Base-by-base conservation (phyloP, 2,329 filamentous ascomycete genomes). In the Septoria petroselini region DNA sequence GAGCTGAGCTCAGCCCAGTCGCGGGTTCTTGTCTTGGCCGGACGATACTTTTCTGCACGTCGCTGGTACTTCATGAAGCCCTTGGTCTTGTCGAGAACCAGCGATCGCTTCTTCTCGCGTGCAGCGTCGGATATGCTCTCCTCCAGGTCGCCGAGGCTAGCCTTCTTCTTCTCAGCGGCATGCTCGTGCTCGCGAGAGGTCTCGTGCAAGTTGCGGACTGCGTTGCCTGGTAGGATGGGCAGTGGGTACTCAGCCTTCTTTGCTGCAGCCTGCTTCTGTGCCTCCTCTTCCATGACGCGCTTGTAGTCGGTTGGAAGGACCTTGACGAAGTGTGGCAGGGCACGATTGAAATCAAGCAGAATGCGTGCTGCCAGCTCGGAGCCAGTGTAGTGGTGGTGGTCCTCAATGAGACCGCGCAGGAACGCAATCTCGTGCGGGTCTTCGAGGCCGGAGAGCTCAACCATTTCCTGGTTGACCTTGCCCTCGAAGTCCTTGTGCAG, bases 1-100 rank as follows among this genome's bases (percentile, higher is more conserved):
- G 82, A 82, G 52, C 85, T 93, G 39, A 97, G 80, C 73, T 97
- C 91, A 33, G 86, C 86, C 91, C 91, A 97, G 67, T 97, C 91
- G 68, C 91, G 89, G 55, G 84, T 90, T 62, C 91, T 81, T 34
- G 87, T 90, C 70, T 88, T 86, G 4, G 86, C 81, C 65, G 82
- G 84, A 59, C 91, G 86, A 70, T 96, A 96, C 75, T 95, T 96
- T 77, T 97, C 91, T 15, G 86, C 83, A 50, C 90, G 88, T 47
- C 91, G 88, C 68, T 87, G 82, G 74, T 96, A 97, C 73, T 95
- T 93, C 89, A 95, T 96, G 78, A 97, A 97, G 23, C 91, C 91
- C 62, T 84, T 84, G 1, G 91, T 97, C 81, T 97, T 97, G 76
- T 97, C 91, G n/a, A 97, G 81, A 5, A 96, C 88, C 15, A 96